Evolutionary conservation across 2,329 filamentous ascomycete species (phyloP).

Genomic region (Claviceps pazoutovae): DNA sequence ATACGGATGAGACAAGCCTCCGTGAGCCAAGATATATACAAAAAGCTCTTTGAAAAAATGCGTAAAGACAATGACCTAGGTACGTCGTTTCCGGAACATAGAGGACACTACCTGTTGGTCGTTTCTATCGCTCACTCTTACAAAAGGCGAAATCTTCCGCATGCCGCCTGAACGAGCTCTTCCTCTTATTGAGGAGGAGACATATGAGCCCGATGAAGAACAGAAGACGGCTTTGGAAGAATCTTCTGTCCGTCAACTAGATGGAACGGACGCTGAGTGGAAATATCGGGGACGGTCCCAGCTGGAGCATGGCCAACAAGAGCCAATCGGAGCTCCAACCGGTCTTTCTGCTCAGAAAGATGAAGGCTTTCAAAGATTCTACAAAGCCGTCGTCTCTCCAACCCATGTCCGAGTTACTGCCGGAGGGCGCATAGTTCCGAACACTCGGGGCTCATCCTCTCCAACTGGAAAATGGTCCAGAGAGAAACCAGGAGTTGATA

Average conservation of each 20-base stretch:
- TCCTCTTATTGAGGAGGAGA: slow-evolving; percentile 19
- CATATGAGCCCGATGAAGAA: slow-evolving; percentile 6
- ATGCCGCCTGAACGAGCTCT: slow-evolving; percentile 14
- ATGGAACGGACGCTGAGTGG: slow-evolving; percentile 29
- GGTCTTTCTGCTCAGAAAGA: slow-evolving; percentile 40
- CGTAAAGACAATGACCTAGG: slow-evolving; percentile 27
- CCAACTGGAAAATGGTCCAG: slow-evolving; percentile 37
- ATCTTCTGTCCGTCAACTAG: slow-evolving; percentile 17
- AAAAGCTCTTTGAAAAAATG: slow-evolving; percentile 20
- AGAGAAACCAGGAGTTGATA: slow-evolving; percentile 21
- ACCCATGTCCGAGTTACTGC: slow-evolving; percentile 54
- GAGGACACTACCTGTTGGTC: background rate
- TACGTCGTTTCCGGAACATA: slow-evolving; percentile 12
- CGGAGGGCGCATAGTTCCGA: slow-evolving; percentile 52
- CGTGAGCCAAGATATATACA: slow-evolving; percentile 14
- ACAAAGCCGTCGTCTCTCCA: slow-evolving; percentile 53
- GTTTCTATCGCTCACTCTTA: background rate
- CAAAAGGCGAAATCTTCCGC: slow-evolving; percentile 19
- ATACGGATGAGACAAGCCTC: slow-evolving; percentile 20
- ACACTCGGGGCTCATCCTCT: slow-evolving; percentile 40
- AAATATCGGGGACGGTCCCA: slow-evolving; percentile 32
- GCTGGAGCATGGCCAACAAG: slow-evolving; percentile 26
- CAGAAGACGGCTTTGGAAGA: slow-evolving; percentile 5
- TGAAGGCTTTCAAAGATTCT: slow-evolving; percentile 55
- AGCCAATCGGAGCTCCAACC: slow-evolving; percentile 39